Conservation (phyloP, 805 yeast species). For the Wickerhamomyces queroliae region DNA sequence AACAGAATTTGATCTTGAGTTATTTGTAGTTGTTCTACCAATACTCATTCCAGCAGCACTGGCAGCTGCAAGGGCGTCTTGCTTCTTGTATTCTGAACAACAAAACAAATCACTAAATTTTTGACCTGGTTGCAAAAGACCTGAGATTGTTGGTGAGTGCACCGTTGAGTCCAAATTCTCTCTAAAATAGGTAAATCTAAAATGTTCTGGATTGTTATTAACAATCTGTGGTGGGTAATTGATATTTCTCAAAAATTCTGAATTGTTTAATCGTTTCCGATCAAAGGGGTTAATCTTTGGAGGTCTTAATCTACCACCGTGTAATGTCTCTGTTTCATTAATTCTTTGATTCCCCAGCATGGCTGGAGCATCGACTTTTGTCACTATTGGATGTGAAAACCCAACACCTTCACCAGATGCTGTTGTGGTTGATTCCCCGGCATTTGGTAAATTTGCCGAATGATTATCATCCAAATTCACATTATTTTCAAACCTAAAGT, state of each 20-base stretch:
- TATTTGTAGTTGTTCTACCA: not conserved
- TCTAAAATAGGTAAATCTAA: constrained; percentile 86
- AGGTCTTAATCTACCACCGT: constrained; percentile 65
- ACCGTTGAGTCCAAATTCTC: constrained; percentile 86
- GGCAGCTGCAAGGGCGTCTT: constrained; percentile 2
- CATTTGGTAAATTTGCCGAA: constrained; percentile 1
- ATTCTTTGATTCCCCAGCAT: constrained; percentile 35
- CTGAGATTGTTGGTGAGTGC: constrained; percentile 85
- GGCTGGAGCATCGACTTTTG: constrained; percentile 37
- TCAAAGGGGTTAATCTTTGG: constrained; percentile 75
- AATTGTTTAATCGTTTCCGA: constrained; percentile 22
- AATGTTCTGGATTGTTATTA: constrained; percentile 44
- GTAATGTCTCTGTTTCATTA: constrained; percentile 49
- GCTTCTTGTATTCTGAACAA: constrained; percentile 26
- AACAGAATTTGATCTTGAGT: constrained; percentile 10
- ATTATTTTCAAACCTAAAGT: constrained; percentile 29
- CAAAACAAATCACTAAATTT: constrained; percentile 59
- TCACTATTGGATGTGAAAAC: constrained; percentile 35
- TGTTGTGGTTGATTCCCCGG: no score
- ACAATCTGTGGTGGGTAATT: constrained; percentile 39
- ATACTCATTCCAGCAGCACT: constrained; percentile 4
- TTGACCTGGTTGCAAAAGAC: constrained; percentile 60
- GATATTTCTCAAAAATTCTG: constrained; percentile 18
- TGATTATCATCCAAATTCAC: constrained; percentile 20
- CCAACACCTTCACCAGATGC: constrained; percentile 20